Base-by-base conservation (phyloP, 352 stramenopile species). In the Globisporangium carolinianum region DNA sequence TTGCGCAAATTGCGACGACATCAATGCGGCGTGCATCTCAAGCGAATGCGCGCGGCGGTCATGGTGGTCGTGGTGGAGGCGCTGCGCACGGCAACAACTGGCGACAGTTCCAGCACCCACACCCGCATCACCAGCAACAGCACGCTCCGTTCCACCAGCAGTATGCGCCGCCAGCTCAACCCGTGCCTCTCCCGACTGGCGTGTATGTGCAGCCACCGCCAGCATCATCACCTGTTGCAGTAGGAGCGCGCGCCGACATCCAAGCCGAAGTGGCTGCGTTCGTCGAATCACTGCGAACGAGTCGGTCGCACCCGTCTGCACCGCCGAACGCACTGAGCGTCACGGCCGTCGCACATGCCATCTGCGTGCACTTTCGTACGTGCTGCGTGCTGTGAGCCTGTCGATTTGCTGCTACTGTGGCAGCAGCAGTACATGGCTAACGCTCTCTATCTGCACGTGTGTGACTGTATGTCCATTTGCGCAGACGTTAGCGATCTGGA, bases 361-460 rank as follows among this genome's bases (percentile, higher is more conserved):
- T 89, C 45, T 88, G 77, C 60, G 59, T 51, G 32, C 79, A 88
- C 54, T 91, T 89, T 63, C 68, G 78, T 85, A 69, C 61, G 75
- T 71, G 32, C 11, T 53, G 6, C 46, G 36, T 32, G 59, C 17
- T 51, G 3, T 17, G 51, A 32, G 24, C 24, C 24, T 32, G 24
- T 32, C 24, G 2, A 32, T 32, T 32, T 32, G 24, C 24, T 32
- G 24, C 24, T 32, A 58, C 17, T 51, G 3, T 17, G 51, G 32
- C 24, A 32, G n/a, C 11, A 2, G 10, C 18, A n/a, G 32, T 12
- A 12, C 39, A 43, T 12, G 45, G 6, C 17, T 49, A 6, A 49
- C n/a, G 15, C 45, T 24, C 53, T 55, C 56, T 43, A 48, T 43
- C 39, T 57, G 10, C 14, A 12, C 42, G 14, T 38, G n/a, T 47